These are phyloP conservation scores for Lithohypha guttulata DNA, from an alignment of 2,329 filamentous ascomycete genomes.

Conservation along the genomic window DNA sequence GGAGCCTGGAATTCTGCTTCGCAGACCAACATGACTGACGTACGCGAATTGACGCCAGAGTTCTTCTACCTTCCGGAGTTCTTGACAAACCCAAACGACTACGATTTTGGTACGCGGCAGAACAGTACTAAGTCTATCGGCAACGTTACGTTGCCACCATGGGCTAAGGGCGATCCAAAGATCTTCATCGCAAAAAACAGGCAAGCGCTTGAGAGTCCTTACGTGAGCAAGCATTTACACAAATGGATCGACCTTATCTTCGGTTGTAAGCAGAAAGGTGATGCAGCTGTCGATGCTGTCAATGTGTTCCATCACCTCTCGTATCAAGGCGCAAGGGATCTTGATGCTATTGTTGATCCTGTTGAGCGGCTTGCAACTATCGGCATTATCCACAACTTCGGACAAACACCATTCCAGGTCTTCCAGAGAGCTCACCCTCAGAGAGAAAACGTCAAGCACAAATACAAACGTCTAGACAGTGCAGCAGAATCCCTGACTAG, in stretches of 20 bases:
- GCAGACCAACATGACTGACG: slow-evolving; percentile 80
- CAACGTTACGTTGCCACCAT: slow-evolving; percentile 78
- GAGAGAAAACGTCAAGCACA: slow-evolving; percentile 58
- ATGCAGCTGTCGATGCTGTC: slow-evolving; percentile 77
- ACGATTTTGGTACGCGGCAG: slow-evolving; percentile 84
- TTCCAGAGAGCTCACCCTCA: slow-evolving; percentile 71
- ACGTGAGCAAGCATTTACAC: slow-evolving; percentile 81
- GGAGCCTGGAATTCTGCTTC: slow-evolving; percentile 89
- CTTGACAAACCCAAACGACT: slow-evolving; percentile 82
- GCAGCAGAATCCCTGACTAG: slow-evolving; percentile 65
- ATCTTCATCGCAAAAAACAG: slow-evolving; percentile 93
- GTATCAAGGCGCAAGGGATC: slow-evolving; percentile 83
- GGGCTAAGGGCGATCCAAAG: slow-evolving; percentile 91
- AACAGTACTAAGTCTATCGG: slow-evolving; percentile 71
- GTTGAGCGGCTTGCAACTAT: slow-evolving; percentile 81
- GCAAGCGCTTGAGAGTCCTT: slow-evolving; percentile 87
- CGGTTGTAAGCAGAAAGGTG: slow-evolving; percentile 84
- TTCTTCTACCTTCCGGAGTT: slow-evolving; percentile 98
- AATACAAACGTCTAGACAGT: slow-evolving; percentile 62
- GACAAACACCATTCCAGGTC: slow-evolving; percentile 91
- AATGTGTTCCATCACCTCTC: slow-evolving; percentile 96
- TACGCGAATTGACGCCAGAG: slow-evolving; percentile 87
- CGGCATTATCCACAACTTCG: slow-evolving; percentile 96
- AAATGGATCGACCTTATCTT: slow-evolving; percentile 96
- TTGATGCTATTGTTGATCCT: slow-evolving; percentile 82